A percentile compares a stretch with the other conserved stretches of the same genome.
phyloP scores from a whole-genome alignment of 2,329 filamentous ascomycete genomes.

The Thelonectria blattea region DNA sequence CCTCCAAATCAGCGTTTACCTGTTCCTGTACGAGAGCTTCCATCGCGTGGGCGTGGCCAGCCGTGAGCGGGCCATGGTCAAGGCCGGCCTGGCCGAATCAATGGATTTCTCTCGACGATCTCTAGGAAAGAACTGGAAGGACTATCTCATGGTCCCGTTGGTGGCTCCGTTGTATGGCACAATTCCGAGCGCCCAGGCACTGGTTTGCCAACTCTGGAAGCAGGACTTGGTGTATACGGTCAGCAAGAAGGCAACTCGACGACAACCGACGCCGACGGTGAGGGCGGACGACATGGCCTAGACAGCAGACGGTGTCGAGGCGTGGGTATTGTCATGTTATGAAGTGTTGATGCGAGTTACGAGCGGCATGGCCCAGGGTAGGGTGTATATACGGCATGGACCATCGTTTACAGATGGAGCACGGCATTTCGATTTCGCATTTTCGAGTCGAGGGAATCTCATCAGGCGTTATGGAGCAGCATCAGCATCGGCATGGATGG shows the following conservation, averaged over 20 bases:
- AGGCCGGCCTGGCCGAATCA: constrained; percentile 66
- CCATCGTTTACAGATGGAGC: constrained; percentile 4
- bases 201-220: constrained; percentile 74
- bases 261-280: constrained; percentile 52
- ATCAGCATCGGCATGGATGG: constrained; percentile 13
- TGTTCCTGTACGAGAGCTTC: constrained; percentile 72
- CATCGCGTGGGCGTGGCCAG: constrained; percentile 65
- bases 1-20: constrained; percentile 66
- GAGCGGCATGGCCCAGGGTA: not conserved
- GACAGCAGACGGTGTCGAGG: not conserved
- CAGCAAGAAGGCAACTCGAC: constrained; percentile 69
- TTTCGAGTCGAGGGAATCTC: constrained; percentile 2
- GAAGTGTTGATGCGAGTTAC: not conserved
- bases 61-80: constrained; percentile 70
- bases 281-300: constrained; percentile 54
- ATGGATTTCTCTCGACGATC: constrained; percentile 69
- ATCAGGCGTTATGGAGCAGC: constrained; percentile 17
- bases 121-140: constrained; percentile 61
- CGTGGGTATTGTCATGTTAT: not conserved
- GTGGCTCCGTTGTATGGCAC: constrained; percentile 72
- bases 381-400: not conserved
- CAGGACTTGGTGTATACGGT: constrained; percentile 73
- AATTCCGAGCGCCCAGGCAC: constrained; percentile 70
- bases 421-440: constrained; percentile 5
- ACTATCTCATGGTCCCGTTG: constrained; percentile 70